Evolutionary conservation across 768 basidiomycete species (phyloP).

Genomic region (Lactarius trivialis): DNA sequence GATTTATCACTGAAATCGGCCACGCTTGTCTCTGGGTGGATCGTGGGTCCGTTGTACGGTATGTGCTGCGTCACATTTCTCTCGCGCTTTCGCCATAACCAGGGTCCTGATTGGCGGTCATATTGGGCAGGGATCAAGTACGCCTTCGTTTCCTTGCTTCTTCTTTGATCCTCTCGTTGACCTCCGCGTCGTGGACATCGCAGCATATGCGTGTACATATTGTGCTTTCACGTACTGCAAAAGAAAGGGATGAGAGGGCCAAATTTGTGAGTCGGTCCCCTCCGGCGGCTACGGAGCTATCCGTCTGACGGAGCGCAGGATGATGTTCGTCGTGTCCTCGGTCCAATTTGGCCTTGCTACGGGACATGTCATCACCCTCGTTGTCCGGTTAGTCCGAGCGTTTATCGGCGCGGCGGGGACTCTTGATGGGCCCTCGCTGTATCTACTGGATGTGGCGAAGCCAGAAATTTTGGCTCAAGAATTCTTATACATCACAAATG

Average conservation of each 20-base stretch:
- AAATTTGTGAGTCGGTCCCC: constrained; percentile 2
- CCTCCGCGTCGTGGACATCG: background rate
- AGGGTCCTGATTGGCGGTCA: no score
- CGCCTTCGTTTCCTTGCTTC: background rate
- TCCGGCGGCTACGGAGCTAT: background rate
- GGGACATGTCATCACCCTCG: constrained; percentile 9
- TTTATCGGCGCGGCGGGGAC: background rate
- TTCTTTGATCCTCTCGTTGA: background rate
- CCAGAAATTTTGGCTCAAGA: constrained; percentile 9
- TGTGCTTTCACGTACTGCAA: background rate
- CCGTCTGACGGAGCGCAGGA: background rate
- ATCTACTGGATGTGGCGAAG: background rate
- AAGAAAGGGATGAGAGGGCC: constrained; percentile 4
- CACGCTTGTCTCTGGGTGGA: background rate
- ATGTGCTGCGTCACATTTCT: constrained; percentile 12
- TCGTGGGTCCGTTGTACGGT: constrained; percentile 15
- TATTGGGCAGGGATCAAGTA: no score
- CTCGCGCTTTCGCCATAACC: no score
- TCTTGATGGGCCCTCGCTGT: background rate
- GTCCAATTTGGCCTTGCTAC: constrained; percentile 12
- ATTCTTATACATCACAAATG: constrained; percentile 12
- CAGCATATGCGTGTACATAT: constrained; percentile 11
- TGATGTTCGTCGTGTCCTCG: constrained; percentile 6
- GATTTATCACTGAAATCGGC: background rate
- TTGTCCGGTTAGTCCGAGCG: constrained; percentile 7